Evolutionary conservation across 805 yeast genomes (phyloP).

Genomic region (Saccharomycopsis lassenensis): DNA sequence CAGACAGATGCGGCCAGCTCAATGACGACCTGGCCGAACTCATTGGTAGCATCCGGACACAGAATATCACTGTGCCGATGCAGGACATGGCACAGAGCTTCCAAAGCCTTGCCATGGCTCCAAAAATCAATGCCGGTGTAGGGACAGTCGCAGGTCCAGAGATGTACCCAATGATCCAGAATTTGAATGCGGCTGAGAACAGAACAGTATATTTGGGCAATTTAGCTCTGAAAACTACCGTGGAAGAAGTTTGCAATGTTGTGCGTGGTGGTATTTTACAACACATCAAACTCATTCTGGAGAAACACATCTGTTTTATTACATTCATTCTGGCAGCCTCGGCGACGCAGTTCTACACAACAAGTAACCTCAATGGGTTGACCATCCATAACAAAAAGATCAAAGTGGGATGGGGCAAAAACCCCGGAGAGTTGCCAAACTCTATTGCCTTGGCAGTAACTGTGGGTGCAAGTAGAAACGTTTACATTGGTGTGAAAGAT

Average conservation of each 20-base stretch:
- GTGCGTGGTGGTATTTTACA: conserved; percentile 73
- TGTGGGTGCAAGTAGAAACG: conserved; percentile 67
- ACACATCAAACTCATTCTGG: conserved; percentile 38
- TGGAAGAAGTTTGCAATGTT: conserved; percentile 66
- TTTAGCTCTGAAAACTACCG: conserved; percentile 49
- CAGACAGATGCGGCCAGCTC: conserved; percentile 16
- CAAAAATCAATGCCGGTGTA: no score
- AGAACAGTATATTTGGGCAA: conserved; percentile 64
- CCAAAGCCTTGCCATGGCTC: no score
- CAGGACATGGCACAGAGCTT: no score
- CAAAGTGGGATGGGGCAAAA: conserved; percentile 62
- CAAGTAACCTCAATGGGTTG: conserved; percentile 46
- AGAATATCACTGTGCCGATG: not conserved
- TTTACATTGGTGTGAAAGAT: conserved; percentile 53
- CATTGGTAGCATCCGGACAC: not conserved
- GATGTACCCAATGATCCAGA: conserved; percentile 12
- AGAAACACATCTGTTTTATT: conserved; percentile 52
- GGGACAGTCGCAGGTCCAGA: no score
- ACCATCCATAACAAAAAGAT: conserved; percentile 50
- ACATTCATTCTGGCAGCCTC: conserved; percentile 56
- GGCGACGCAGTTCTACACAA: conserved; percentile 57
- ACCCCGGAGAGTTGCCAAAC: conserved; percentile 49
- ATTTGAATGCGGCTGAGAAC: conserved; percentile 30
- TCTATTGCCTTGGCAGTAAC: conserved; percentile 53
- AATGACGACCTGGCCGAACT: conserved; percentile 14